Base-by-base conservation (phyloP, 495 filamentous ascomycete genomes). In the Talaromyces stipitatus region DNA sequence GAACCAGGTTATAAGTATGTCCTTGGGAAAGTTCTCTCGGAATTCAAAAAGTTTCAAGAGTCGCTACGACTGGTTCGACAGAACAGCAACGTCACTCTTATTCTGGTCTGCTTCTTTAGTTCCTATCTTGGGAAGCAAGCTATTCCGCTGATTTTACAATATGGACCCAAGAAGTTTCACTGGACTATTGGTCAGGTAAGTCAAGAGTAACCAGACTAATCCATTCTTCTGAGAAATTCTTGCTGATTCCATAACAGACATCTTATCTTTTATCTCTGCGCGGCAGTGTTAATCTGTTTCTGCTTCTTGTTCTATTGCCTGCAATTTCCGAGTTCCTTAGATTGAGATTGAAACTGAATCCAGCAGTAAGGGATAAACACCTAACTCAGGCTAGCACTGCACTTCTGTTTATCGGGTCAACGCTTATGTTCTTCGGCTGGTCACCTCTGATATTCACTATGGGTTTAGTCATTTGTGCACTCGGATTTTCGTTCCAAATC, bases 1-100 rank as follows among this genome's bases (percentile, higher is more conserved):
- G 30, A 33, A 33, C 30, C 30, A 33, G 12, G 30, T 33, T 33
- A 33, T 33, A 33, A 33, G 30, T 46, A 46, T 46, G 20, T 22
- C 43, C 20, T 22, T 20, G 43, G 43, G 12, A 16, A 16, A n/a
- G 12, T 22, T 46, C 6, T 46, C 14, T 46, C 43, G 12, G 14
- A 57, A 57, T 28, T 54, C 20, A 58, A 43, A 20, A 61, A 66
- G 11, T 69, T 77, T 41, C 58, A 58, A 20, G 61, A 68, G 12
- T 64, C 69, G 0, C 63, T 64, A 1, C 51, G 53, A 3, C 43
- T 46, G 14, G 43, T 46, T 22, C 20, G 43, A 22, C 12, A 16
- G 43, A 20, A 22, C 16, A n/a, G 43, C 12, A 46, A 46, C n/a
- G 43, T 46, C 20, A n/a, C 9, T 16, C 14, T 22, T 22, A 46